Conservation (phyloP, 2,329 filamentous ascomycete species). For the Sclerotinia sclerotiorum region DNA sequence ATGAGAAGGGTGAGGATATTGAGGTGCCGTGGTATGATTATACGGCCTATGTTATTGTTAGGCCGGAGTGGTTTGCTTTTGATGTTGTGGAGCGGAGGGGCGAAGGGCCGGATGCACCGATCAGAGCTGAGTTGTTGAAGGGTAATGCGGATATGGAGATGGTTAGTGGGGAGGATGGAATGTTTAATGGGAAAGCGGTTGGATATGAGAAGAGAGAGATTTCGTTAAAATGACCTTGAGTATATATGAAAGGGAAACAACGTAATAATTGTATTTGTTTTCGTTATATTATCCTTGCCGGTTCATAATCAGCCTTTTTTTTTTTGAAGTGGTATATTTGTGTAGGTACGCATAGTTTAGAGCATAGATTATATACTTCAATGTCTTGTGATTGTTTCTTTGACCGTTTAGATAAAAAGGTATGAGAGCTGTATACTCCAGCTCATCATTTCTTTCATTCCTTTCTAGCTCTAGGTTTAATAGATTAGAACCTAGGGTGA, state of each 20-base stretch:
- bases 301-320: neutral
- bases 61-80: slow-evolving; percentile 21
- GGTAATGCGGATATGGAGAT: slow-evolving; percentile 11
- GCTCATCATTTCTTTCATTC: too few relatives aligned
- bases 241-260: neutral
- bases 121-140: neutral
- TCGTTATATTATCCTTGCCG: neutral
- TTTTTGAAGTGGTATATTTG: neutral
- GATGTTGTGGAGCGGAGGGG: neutral
- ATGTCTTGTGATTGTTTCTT: neutral
- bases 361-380: neutral
- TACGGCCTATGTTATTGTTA: slow-evolving; percentile 18
- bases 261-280: neutral
- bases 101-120: neutral
- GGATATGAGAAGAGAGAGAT: slow-evolving; percentile 18
- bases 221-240: neutral
- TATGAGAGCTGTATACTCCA: too few relatives aligned
- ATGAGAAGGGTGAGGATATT: slow-evolving; percentile 9
- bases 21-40: slow-evolving; percentile 17
- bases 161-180: slow-evolving; percentile 15
- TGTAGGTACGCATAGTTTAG: neutral
- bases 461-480: too few relatives aligned
- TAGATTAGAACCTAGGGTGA: too few relatives aligned
- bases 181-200: neutral
- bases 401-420: neutral